A percentile compares a stretch with the other conserved stretches of the same genome.
Evolutionary conservation across 2,329 filamentous ascomycete species (phyloP).

Genomic region (Pseudogymnoascus sp.): DNA sequence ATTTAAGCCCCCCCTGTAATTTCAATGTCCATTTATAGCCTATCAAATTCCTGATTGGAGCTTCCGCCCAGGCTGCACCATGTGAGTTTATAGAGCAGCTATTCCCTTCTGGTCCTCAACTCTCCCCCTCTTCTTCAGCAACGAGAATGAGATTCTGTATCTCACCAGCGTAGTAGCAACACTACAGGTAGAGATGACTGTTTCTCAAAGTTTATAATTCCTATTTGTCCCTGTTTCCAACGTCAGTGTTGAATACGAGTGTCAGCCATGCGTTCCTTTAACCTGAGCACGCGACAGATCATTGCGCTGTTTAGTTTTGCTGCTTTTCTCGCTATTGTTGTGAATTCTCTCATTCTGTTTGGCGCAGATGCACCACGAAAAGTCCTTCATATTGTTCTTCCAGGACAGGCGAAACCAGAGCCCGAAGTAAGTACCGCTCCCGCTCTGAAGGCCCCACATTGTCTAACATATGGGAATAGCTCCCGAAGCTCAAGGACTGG

Average conservation of each 20-base stretch:
- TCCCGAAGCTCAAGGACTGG: conserved; percentile 22
- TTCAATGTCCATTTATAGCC: conserved; percentile 3
- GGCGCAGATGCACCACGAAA: conserved; percentile 22
- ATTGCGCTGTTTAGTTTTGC: conserved; percentile 20
- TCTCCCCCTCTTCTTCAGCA: neutral
- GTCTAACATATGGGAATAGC: conserved; percentile 15
- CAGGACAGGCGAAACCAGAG: conserved; percentile 15
- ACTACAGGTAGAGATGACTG: neutral
- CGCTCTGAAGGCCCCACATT: conserved; percentile 13
- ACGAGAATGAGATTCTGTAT: neutral
- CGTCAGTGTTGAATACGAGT: neutral
- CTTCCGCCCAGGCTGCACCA: neutral
- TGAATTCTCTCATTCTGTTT: conserved; percentile 24
- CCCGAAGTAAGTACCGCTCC: conserved; percentile 13
- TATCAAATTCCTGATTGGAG: neutral
- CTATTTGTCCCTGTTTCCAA: neutral
- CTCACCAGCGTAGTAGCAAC: neutral
- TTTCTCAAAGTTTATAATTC: neutral
- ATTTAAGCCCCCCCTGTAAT: neutral
- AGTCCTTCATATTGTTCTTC: conserved; percentile 22
- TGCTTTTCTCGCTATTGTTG: conserved; percentile 21
- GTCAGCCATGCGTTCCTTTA: conserved; percentile 19
- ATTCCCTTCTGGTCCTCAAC: neutral
- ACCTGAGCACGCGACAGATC: conserved; percentile 22
- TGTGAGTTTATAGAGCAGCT: neutral